Evolutionary conservation across 352 stramenopile genomes (phyloP).

Genomic region (Globisporangium heterothallicum): DNA sequence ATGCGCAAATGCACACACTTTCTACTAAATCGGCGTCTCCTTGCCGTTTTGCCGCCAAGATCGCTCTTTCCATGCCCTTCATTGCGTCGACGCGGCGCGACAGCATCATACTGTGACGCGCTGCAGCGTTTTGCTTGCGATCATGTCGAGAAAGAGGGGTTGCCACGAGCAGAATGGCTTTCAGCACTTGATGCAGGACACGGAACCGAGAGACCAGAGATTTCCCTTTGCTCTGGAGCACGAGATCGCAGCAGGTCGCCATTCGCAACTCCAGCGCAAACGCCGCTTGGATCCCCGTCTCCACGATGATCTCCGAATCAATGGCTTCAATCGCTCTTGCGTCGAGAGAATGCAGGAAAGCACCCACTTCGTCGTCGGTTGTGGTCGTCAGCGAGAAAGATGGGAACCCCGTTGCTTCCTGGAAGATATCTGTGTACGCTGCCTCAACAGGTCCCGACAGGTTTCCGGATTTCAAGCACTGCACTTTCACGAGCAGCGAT

Average conservation of each 20-base stretch:
- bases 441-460: slow-evolving; percentile 28
- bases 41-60: slow-evolving; percentile 75
- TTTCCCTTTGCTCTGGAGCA: slow-evolving; percentile 51
- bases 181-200: slow-evolving; percentile 54
- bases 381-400: slow-evolving; percentile 26
- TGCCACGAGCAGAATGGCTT: slow-evolving; percentile 36
- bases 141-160: background rate
- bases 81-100: slow-evolving; percentile 59
- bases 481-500: slow-evolving; percentile 52
- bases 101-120: slow-evolving; percentile 36
- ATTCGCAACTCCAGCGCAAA: slow-evolving; percentile 30
- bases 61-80: slow-evolving; percentile 68
- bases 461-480: slow-evolving; percentile 56
- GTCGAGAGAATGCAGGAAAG: slow-evolving; percentile 29
- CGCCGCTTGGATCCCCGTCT: slow-evolving; percentile 46
- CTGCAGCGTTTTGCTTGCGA: background rate
- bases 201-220: slow-evolving; percentile 36
- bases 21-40: slow-evolving; percentile 75
- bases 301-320: slow-evolving; percentile 53
- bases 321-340: slow-evolving; percentile 21
- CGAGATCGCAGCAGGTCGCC: slow-evolving; percentile 36
- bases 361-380: slow-evolving; percentile 27
- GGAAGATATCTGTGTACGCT: slow-evolving; percentile 58
- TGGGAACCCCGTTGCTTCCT: slow-evolving; percentile 41
- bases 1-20: slow-evolving; percentile 69